phyloP scores from a whole-genome alignment of 2,329 filamentous ascomycete species.

The Ascochyta koolunga region DNA sequence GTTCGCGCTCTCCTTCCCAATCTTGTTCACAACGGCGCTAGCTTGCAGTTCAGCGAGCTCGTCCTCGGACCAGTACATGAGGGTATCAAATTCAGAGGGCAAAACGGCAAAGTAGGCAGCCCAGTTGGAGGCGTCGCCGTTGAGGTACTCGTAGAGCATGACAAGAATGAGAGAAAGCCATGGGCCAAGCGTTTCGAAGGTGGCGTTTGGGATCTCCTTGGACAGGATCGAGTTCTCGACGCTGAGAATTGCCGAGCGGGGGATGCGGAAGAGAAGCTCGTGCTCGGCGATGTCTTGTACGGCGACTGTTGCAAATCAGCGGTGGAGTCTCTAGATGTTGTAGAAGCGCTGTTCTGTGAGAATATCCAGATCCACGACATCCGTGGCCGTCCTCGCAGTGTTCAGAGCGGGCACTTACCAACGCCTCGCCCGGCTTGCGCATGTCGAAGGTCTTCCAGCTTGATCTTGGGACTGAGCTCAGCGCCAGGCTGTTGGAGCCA shows the following conservation, averaged over 20 bases:
- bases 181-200: conserved; percentile 49
- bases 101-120: conserved; percentile 78
- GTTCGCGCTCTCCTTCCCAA: conserved; percentile 76
- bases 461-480: conserved; percentile 63
- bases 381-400: not conserved
- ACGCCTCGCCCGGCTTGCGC: conserved; percentile 66
- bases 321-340: not conserved
- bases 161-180: conserved; percentile 71
- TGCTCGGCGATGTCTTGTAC: conserved; percentile 72
- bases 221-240: conserved; percentile 73
- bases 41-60: conserved; percentile 78
- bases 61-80: conserved; percentile 83
- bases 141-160: conserved; percentile 77
- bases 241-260: conserved; percentile 72
- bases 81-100: conserved; percentile 74
- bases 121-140: conserved; percentile 70
- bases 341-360: not conserved
- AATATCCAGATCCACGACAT: not conserved
- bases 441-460: conserved; percentile 62
- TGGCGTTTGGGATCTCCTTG: conserved; percentile 53
- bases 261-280: conserved; percentile 80
- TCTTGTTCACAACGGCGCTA: conserved; percentile 75
- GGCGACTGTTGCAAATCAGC: conserved; percentile 64
- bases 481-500: conserved; percentile 64
- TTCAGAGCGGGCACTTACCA: conserved; percentile 54